Conservation (phyloP, 2,329 filamentous ascomycete genomes). For the Penicillium sp. region DNA sequence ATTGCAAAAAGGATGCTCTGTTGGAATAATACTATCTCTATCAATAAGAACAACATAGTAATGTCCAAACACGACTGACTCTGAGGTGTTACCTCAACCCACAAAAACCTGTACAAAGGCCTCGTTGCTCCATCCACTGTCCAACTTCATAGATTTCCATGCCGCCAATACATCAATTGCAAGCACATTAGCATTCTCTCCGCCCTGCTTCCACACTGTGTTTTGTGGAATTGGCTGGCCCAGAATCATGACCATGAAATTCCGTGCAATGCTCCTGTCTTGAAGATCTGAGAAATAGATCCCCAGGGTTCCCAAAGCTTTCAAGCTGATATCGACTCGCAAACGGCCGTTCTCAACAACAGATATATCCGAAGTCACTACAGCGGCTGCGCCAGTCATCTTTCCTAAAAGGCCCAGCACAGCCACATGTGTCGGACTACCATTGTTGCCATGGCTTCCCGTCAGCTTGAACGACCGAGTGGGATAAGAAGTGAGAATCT, state of each 20-base stretch:
- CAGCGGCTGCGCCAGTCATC: constrained; percentile 83
- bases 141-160: constrained; percentile 71
- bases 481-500: constrained; percentile 76
- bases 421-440: constrained; percentile 52
- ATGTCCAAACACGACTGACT: background rate
- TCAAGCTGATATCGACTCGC: constrained; percentile 67
- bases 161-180: constrained; percentile 75
- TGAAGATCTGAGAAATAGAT: constrained; percentile 74
- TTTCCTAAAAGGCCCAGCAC: constrained; percentile 79
- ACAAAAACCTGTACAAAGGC: constrained; percentile 66
- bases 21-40: background rate
- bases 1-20: background rate
- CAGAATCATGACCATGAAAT: constrained; percentile 74
- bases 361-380: constrained; percentile 62
- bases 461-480: constrained; percentile 54
- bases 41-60: background rate
- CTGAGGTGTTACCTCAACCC: constrained; percentile 15
- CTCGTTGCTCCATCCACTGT: constrained; percentile 77
- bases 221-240: constrained; percentile 67
- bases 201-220: constrained; percentile 57
- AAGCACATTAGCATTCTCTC: constrained; percentile 59
- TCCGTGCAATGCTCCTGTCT: constrained; percentile 57
- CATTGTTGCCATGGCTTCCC: constrained; percentile 32
- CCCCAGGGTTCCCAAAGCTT: constrained; percentile 71
- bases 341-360: constrained; percentile 61